Evolutionary conservation across 2,329 filamentous ascomycete genomes (phyloP).

Genomic region (Sporothrix brunneoviolacea): DNA sequence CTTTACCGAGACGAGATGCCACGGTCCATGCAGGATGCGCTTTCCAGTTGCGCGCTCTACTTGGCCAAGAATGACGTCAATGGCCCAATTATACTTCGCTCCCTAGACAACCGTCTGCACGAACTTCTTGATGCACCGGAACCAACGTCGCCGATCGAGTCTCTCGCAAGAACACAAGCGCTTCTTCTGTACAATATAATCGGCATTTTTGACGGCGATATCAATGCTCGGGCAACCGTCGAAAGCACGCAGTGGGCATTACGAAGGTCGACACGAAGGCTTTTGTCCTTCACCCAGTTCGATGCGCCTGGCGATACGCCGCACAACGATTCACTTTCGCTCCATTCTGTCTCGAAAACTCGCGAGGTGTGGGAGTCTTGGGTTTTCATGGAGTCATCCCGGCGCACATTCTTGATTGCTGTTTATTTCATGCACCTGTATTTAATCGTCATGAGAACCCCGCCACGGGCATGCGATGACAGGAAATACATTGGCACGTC

Average conservation of each 20-base stretch:
- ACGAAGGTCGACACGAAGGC: conserved; percentile 27
- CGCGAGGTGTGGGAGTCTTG: conserved; percentile 44
- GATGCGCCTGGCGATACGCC: too few species aligned
- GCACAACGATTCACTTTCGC: too few species aligned
- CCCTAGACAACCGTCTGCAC: conserved; percentile 38
- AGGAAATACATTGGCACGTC: conserved; percentile 25
- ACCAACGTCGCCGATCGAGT: conserved; percentile 24
- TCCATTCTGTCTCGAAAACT: conserved; percentile 33
- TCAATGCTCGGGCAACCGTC: conserved; percentile 27
- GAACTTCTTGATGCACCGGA: conserved; percentile 34
- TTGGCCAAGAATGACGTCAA: conserved; percentile 43
- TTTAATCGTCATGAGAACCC: conserved; percentile 27
- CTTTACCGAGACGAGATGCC: conserved; percentile 48
- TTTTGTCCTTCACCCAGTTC: conserved; percentile 21
- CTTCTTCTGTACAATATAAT: conserved; percentile 41
- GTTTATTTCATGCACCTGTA: conserved; percentile 39
- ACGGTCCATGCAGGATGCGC: conserved; percentile 44
- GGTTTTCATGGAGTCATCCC: conserved; percentile 46
- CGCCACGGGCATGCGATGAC: conserved; percentile 24
- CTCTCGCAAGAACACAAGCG: conserved; percentile 35
- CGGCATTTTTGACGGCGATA: conserved; percentile 37
- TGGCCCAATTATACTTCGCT: conserved; percentile 39
- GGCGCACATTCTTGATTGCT: conserved; percentile 43
- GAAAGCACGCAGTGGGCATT: conserved; percentile 26
- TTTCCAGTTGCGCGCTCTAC: conserved; percentile 47